These are phyloP conservation scores for Chaetothyriales sp. DNA, from an alignment of 2,329 filamentous ascomycete genomes.

Conservation along the genomic window DNA sequence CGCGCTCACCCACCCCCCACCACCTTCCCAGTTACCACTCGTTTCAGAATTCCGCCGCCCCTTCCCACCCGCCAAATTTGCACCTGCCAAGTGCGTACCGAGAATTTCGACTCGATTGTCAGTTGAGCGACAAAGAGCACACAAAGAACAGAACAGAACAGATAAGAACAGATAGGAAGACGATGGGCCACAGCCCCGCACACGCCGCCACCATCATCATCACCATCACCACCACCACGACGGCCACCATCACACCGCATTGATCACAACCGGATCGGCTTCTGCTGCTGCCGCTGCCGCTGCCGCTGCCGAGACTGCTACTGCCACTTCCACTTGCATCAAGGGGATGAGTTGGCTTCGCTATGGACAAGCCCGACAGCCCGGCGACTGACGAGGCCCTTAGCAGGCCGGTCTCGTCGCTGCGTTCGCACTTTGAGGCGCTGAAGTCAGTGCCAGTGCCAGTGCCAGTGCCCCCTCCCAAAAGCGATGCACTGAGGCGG, in stretches of 20 bases:
- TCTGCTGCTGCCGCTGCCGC: no score
- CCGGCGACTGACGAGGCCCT: slow-evolving; percentile 8
- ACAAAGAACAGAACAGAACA: neutral
- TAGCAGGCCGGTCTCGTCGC: slow-evolving; percentile 31
- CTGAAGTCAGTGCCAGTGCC: slow-evolving; percentile 23
- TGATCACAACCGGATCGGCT: neutral
- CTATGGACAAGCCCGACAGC: neutral
- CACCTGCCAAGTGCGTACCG: neutral
- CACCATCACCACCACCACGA: no score
- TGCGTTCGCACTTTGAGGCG: slow-evolving; percentile 35
- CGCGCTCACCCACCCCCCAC: neutral
- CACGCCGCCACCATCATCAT: no score
- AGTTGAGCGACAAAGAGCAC: neutral
- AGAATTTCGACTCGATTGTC: neutral
- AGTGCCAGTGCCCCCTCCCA: slow-evolving; percentile 1
- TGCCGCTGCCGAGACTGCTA: neutral
- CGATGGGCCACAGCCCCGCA: neutral
- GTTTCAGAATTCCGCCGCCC: neutral
- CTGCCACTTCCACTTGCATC: neutral
- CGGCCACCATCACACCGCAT: neutral
- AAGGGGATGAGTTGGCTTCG: neutral
- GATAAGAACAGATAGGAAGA: no score
- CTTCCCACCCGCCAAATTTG: neutral
- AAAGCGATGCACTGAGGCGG: neutral
- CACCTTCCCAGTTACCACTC: neutral